Base-by-base conservation (phyloP, 371 early-diverging fungal species). In the Syncephalastrum sp. region DNA sequence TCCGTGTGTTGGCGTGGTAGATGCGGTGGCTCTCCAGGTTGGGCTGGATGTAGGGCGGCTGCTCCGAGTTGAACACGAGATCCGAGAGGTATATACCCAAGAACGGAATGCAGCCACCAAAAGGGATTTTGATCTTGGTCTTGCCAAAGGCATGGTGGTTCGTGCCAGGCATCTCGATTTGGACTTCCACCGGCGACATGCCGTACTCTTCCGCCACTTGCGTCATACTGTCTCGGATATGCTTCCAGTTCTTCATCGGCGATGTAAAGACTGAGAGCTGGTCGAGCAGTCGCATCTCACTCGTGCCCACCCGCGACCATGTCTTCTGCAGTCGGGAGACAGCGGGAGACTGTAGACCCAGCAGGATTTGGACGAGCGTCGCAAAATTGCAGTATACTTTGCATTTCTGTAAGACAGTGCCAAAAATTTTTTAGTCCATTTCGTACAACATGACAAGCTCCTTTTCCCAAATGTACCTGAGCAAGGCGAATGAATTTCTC, bases 401-500 rank as follows among this genome's bases (percentile, higher is more conserved):
- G 49, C 87, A 88, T 67, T 83, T 85, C 83, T 86, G 44, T 19
- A 44, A 54, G 41, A 6, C 45, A 15, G 38, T 38, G 15, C 17
- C 25, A 12, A 17, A 27, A 44, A 24, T 12, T n/a, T 29, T 17
- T 21, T 50, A 27, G 51, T 14, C 25, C 12, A 33, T 12, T 15
- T 50, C 3, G 17, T 29, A 23, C 51, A 25, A 23, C 16, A 21
- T 53, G n/a, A 13, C 15, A 15, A 44, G 6, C 10, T 59, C 15
- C 14, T 29, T 47, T 44, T 27, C 8, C 38, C 10, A 12, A 24
- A 6, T 57, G 54, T 74, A 82, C 85, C 66, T 83, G 82, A 3
- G 89, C 90, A 17, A 91, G 66, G 25, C 87, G 81, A 53, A 91
- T 91, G 42, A 87, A 83, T 57, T 85, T 87, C 61, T 90, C 90